Conservation (phyloP, 1,284 basidiomycete species). For the Boletus sp. region DNA sequence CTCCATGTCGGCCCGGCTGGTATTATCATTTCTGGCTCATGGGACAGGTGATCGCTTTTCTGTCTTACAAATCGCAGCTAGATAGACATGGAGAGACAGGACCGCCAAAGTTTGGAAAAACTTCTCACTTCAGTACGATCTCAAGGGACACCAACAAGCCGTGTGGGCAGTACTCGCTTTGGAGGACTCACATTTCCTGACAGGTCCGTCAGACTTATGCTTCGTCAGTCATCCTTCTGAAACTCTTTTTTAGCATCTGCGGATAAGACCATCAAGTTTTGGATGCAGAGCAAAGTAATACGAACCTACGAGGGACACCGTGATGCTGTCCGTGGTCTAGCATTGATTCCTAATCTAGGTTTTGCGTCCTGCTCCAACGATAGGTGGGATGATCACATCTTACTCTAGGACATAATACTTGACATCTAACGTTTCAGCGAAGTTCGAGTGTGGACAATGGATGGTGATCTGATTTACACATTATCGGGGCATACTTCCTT, state of each 20-base stretch:
- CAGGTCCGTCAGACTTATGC: constrained; percentile 51
- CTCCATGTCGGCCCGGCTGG: constrained; percentile 70
- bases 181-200: constrained; percentile 76
- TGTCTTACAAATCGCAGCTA: neutral
- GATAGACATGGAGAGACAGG: constrained; percentile 39
- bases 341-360: constrained; percentile 75
- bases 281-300: constrained; percentile 71
- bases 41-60: constrained; percentile 76
- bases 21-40: constrained; percentile 89
- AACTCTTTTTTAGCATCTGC: constrained; percentile 74
- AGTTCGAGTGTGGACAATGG: constrained; percentile 88
- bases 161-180: constrained; percentile 92
- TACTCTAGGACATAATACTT: constrained; percentile 2
- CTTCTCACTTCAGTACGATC: constrained; percentile 70
- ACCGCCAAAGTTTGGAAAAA: constrained; percentile 93
- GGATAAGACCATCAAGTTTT: constrained; percentile 91
- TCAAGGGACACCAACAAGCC: constrained; percentile 85
- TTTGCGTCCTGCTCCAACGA: constrained; percentile 97
- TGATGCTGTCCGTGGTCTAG: constrained; percentile 87
- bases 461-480: constrained; percentile 71
- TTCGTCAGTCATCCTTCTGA: constrained; percentile 5
- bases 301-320: constrained; percentile 82
- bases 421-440: constrained; percentile 47
- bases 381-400: constrained; percentile 47
- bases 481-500: constrained; percentile 95